Percentiles rank a stretch among this genome's conserved stretches.
phyloP scores from a whole-genome alignment of 1,284 basidiomycete species.

The Trichosporon sp. region DNA sequence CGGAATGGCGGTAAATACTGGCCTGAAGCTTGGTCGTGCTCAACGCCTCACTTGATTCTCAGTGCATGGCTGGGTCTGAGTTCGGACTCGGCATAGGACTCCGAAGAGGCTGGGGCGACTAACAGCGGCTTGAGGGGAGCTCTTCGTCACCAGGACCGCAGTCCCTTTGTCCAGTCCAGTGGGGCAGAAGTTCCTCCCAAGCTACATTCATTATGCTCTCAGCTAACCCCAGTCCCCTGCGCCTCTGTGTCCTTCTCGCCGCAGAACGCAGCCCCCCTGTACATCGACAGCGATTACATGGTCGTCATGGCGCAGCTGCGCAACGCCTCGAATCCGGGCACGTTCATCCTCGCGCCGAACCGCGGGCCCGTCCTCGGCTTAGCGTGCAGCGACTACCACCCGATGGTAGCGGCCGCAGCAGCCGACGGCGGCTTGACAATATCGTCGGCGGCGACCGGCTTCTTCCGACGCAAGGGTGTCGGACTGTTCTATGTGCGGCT shows the following conservation, averaged over 20 bases:
- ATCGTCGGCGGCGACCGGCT: slow-evolving; percentile 21
- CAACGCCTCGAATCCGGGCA: slow-evolving; percentile 6
- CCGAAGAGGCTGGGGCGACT: too few relatives aligned
- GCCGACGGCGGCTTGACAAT: slow-evolving; percentile 67
- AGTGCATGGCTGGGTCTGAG: too few relatives aligned
- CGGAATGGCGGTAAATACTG: too few relatives aligned
- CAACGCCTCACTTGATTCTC: too few relatives aligned
- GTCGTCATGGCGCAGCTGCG: slow-evolving; percentile 30
- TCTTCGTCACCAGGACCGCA: too few relatives aligned
- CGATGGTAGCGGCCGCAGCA: slow-evolving; percentile 70
- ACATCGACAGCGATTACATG: slow-evolving; percentile 38
- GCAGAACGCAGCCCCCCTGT: slow-evolving; percentile 30
- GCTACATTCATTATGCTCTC: not conserved
- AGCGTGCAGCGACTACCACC: slow-evolving; percentile 73
- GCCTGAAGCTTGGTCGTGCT: too few relatives aligned
- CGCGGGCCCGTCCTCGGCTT: slow-evolving; percentile 75
- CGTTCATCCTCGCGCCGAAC: slow-evolving; percentile 24
- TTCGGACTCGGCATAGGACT: too few relatives aligned
- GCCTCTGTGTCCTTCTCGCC: slow-evolving; percentile 32
- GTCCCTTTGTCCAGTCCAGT: too few relatives aligned
- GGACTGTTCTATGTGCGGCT: slow-evolving; percentile 70
- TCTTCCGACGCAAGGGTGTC: slow-evolving; percentile 23
- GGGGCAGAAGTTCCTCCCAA: too few relatives aligned
- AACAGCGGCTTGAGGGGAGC: too few relatives aligned
- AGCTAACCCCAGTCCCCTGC: slow-evolving; percentile 27